Conservation (phyloP, 371 early-diverging fungal species). For the Mycotypha africana region DNA sequence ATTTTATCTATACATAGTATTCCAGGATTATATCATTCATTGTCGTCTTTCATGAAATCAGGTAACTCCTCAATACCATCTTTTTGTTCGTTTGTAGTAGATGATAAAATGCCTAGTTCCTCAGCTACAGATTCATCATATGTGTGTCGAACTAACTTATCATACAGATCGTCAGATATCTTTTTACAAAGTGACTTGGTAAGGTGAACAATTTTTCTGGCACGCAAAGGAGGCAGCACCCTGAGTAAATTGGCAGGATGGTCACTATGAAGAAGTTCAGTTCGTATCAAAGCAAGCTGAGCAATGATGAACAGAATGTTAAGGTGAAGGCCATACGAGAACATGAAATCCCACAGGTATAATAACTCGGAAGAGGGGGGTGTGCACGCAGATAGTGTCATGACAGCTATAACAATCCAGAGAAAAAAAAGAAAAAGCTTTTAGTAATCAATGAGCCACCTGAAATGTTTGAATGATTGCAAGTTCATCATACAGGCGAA, state of each 20-base stretch:
- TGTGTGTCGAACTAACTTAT: slow-evolving; percentile 72
- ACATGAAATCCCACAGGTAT: slow-evolving; percentile 87
- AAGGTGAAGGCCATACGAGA: slow-evolving; percentile 88
- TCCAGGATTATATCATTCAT: slow-evolving; percentile 15
- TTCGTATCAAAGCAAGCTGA: slow-evolving; percentile 71
- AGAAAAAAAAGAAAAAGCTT: not conserved
- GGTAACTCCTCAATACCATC: slow-evolving; percentile 16
- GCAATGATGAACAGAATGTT: slow-evolving; percentile 88
- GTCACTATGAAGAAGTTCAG: slow-evolving; percentile 58
- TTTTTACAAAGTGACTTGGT: slow-evolving; percentile 56
- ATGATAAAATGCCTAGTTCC: slow-evolving; percentile 22
- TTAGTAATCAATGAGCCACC: too few species aligned
- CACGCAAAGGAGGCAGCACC: slow-evolving; percentile 73
- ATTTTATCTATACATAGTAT: too few species aligned
- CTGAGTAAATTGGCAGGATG: slow-evolving; percentile 80
- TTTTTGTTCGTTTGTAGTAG: slow-evolving; percentile 6
- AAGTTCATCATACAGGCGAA: slow-evolving; percentile 79
- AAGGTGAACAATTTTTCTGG: slow-evolving; percentile 60
- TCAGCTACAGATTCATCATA: slow-evolving; percentile 61
- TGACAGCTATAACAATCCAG: slow-evolving; percentile 55
- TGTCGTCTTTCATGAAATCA: slow-evolving; percentile 22
- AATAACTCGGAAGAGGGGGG: slow-evolving; percentile 82
- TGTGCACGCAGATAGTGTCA: slow-evolving; percentile 88
- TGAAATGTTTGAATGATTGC: too few species aligned
- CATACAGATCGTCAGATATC: slow-evolving; percentile 67